phyloP scores from a whole-genome alignment of 1,284 basidiomycete species.

The Tranzscheliella williamsii region DNA sequence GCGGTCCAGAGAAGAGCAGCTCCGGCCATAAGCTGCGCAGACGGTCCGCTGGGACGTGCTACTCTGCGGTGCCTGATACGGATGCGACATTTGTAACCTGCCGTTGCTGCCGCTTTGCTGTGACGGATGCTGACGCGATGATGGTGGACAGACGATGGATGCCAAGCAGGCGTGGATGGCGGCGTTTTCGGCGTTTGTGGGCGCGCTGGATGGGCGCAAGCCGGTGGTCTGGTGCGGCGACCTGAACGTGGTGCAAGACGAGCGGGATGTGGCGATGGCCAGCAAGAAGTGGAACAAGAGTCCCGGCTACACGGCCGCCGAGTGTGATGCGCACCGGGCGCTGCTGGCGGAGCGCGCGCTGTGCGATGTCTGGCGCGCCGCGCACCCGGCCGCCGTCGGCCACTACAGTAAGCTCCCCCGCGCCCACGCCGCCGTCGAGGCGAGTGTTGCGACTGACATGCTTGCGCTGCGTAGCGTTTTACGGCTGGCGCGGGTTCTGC shows the following conservation, averaged over 20 bases:
- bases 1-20: no score
- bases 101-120: no score
- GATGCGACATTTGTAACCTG: conserved; percentile 13
- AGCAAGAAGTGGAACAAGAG: conserved; percentile 63
- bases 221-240: conserved; percentile 89
- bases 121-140: background rate
- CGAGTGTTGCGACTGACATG: background rate
- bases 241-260: conserved; percentile 74
- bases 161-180: conserved; percentile 50
- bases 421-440: background rate
- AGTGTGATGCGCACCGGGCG: conserved; percentile 63
- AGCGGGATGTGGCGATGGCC: conserved; percentile 60
- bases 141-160: conserved; percentile 14
- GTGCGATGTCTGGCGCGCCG: conserved; percentile 77
- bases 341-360: conserved; percentile 64
- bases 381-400: conserved; percentile 68
- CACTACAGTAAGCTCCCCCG: conserved; percentile 67
- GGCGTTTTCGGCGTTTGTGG: conserved; percentile 68
- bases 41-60: no score
- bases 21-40: no score
- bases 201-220: conserved; percentile 73
- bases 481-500: conserved; percentile 80
- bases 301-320: conserved; percentile 65
- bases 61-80: conserved; percentile 26
- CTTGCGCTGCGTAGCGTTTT: conserved; percentile 66